Conservation (phyloP, 2,329 filamentous ascomycete genomes). For the Magnaporthiopsis poae region DNA sequence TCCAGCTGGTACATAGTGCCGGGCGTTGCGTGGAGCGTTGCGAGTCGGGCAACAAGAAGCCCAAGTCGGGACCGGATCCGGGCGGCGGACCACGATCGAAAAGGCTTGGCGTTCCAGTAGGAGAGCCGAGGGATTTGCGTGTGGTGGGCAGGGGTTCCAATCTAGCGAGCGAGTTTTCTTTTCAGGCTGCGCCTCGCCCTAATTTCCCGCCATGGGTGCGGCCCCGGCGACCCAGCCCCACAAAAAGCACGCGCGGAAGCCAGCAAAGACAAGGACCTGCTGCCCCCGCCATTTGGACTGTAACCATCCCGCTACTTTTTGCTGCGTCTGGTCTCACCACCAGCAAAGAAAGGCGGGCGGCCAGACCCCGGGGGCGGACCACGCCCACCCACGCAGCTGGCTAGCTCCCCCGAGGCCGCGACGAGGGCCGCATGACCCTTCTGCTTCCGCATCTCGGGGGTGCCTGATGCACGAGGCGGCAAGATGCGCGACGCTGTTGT, state of each 20-base stretch:
- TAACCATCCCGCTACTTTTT: constrained; percentile 4
- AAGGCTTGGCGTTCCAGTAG: background rate
- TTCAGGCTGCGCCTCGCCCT: too few species aligned
- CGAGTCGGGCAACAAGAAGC: background rate
- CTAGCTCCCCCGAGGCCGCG: too few species aligned
- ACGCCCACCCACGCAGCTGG: too few species aligned
- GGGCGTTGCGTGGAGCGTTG: background rate
- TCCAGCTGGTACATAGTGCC: too few species aligned
- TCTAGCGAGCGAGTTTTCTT: background rate
- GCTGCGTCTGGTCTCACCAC: constrained; percentile 1
- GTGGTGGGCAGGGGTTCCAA: too few species aligned
- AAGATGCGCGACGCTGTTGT: background rate
- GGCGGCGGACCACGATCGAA: background rate
- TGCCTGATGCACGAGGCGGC: background rate
- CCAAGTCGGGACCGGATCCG: background rate
- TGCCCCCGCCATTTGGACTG: background rate
- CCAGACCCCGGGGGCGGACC: background rate
- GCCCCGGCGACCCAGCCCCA: background rate
- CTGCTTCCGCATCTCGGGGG: background rate
- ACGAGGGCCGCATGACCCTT: background rate
- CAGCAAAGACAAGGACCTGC: background rate
- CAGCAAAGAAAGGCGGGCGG: constrained; percentile 4
- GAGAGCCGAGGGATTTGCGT: background rate
- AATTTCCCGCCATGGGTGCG: background rate
- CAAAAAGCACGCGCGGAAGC: background rate